Evolutionary conservation across 1,284 basidiomycete species (phyloP).

Genomic region (Melanopsichium pennsylvanicum): DNA sequence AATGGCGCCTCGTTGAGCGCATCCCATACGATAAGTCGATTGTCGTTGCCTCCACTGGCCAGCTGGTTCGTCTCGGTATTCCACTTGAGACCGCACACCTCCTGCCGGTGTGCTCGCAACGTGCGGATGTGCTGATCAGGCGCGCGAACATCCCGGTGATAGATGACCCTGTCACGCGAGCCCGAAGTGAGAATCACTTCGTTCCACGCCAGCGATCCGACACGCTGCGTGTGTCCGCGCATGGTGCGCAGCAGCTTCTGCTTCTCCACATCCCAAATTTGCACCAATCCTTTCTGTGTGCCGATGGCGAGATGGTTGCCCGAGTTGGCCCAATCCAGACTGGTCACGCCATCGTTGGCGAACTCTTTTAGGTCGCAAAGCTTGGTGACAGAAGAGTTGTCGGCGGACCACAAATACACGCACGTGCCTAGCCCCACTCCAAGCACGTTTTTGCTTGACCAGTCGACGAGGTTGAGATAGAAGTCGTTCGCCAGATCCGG

Average conservation of each 20-base stretch:
- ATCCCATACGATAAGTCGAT: constrained; percentile 98
- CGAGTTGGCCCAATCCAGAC: constrained; percentile 72
- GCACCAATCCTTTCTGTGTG: constrained; percentile 83
- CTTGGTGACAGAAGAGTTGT: constrained; percentile 88
- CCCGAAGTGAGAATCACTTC: constrained; percentile 86
- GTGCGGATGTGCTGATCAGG: constrained; percentile 77
- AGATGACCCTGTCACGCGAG: constrained; percentile 86
- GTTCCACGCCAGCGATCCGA: constrained; percentile 95
- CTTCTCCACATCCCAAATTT: constrained; percentile 92
- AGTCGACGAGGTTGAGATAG: constrained; percentile 97
- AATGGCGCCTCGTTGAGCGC: constrained; percentile 72
- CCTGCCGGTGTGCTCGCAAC: constrained; percentile 86
- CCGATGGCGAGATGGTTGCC: constrained; percentile 82
- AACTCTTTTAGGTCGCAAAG: constrained; percentile 77
- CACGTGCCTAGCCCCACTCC: constrained; percentile 90
- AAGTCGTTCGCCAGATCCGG: constrained; percentile 94
- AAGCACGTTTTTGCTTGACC: constrained; percentile 92
- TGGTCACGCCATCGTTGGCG: constrained; percentile 67
- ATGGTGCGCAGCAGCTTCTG: constrained; percentile 80
- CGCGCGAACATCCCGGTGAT: constrained; percentile 87
- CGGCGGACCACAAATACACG: constrained; percentile 96
- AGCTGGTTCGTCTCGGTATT: constrained; percentile 78
- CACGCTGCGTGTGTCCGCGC: constrained; percentile 84
- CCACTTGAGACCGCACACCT: constrained; percentile 96
- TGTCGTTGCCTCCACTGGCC: constrained; percentile 96